These are phyloP conservation scores for Sinapis alba DNA, from an alignment of 441 rosid species.

Conservation along the genomic window DNA sequence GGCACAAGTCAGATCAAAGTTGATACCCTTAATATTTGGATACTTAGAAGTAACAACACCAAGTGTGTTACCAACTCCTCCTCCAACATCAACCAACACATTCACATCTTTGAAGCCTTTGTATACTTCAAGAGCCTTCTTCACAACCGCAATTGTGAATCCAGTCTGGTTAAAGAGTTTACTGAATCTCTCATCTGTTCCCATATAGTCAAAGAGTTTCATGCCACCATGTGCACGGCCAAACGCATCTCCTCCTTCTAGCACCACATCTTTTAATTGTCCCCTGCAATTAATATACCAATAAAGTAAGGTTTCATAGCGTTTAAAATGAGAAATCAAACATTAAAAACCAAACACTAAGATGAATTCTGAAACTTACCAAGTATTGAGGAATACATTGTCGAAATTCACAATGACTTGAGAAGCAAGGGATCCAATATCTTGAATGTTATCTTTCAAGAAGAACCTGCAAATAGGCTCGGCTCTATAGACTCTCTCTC, in stretches of 20 bases:
- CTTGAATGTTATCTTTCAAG: constrained; percentile 32
- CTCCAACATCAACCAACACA: constrained; percentile 35
- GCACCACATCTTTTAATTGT: constrained; percentile 19
- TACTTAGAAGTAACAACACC: constrained; percentile 27
- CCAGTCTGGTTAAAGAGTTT: constrained; percentile 25
- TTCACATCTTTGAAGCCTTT: constrained; percentile 25
- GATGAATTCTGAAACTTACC: constrained; percentile 18
- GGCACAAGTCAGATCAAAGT: constrained; percentile 35
- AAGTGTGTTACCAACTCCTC: constrained; percentile 32
- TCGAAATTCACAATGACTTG: constrained; percentile 31
- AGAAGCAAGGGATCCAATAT: constrained; percentile 35
- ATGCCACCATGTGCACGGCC: constrained; percentile 26
- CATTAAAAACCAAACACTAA: neutral
- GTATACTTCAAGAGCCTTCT: constrained; percentile 26
- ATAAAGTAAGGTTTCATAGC: neutral
- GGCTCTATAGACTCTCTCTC: constrained; percentile 18
- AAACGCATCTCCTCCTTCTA: constrained; percentile 33
- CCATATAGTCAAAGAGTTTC: constrained; percentile 24
- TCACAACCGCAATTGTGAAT: constrained; percentile 10
- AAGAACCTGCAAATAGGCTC: constrained; percentile 36
- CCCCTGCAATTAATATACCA: neutral
- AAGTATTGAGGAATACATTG: constrained; percentile 18
- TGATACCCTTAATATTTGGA: constrained; percentile 31
- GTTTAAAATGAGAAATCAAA: neutral
- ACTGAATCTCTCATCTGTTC: constrained; percentile 23